These are phyloP conservation scores for Coniochaeta ligniaria DNA, from an alignment of 2,329 filamentous ascomycete species.

Conservation along the genomic window DNA sequence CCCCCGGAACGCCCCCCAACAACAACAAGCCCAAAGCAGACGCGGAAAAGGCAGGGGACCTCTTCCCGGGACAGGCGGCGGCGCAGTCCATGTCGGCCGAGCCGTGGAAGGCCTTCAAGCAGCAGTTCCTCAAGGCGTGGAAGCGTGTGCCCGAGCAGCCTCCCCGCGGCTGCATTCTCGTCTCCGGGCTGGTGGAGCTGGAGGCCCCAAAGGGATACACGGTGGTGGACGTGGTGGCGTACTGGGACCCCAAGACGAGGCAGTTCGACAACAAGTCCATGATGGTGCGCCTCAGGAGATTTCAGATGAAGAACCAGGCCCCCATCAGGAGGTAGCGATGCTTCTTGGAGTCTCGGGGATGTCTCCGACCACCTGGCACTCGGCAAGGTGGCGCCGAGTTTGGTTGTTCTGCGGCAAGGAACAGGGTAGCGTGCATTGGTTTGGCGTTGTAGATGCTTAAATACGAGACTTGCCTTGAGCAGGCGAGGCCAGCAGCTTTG, in stretches of 20 bases:
- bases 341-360: background rate
- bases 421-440: background rate
- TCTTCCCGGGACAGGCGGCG: constrained; percentile 12
- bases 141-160: constrained; percentile 32
- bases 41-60: constrained; percentile 6
- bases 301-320: constrained; percentile 32
- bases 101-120: constrained; percentile 23
- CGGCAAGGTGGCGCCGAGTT: background rate
- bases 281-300: constrained; percentile 32
- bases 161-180: constrained; percentile 41
- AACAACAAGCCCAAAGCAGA: background rate
- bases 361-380: background rate
- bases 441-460: background rate
- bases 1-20: background rate
- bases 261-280: constrained; percentile 31
- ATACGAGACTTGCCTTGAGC: background rate
- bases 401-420: background rate
- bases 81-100: constrained; percentile 20
- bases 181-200: constrained; percentile 49
- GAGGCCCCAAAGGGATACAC: constrained; percentile 37
- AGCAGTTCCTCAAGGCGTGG: constrained; percentile 38
- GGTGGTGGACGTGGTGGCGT: constrained; percentile 42
- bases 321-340: constrained; percentile 9
- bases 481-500: background rate
- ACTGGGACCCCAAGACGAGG: constrained; percentile 49